These are phyloP conservation scores for Eucalyptus pauciflora DNA, from an alignment of 345 rosid genomes.

Conservation along the genomic window DNA sequence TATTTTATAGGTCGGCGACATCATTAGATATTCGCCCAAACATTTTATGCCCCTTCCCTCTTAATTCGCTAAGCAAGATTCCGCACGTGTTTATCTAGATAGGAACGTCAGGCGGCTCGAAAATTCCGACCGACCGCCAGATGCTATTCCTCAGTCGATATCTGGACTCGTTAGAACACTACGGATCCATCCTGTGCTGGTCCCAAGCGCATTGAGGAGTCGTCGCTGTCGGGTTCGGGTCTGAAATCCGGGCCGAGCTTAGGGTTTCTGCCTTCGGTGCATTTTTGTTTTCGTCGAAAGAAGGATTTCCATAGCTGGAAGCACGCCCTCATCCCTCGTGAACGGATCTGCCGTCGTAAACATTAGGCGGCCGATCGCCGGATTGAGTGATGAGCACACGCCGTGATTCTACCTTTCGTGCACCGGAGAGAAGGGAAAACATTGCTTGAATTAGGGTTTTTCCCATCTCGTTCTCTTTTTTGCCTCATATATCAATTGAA, in stretches of 20 bases:
- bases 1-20: neutral
- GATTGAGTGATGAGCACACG: no score
- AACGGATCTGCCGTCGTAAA: no score
- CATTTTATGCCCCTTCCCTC: neutral
- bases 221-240: neutral
- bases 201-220: neutral
- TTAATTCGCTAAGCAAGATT: neutral
- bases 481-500: neutral
- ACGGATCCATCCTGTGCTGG: neutral
- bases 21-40: neutral
- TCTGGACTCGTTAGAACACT: neutral
- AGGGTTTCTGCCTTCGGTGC: neutral
- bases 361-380: no score
- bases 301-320: no score
- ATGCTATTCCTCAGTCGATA: neutral
- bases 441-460: neutral
- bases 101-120: neutral
- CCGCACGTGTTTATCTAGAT: neutral
- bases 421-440: neutral
- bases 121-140: neutral
- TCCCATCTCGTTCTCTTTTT: neutral
- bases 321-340: no score
- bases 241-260: neutral
- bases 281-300: no score
- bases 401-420: neutral